Base-by-base conservation (phyloP, 257 asterid genomes). In the Fraxinus quadrangulata region DNA sequence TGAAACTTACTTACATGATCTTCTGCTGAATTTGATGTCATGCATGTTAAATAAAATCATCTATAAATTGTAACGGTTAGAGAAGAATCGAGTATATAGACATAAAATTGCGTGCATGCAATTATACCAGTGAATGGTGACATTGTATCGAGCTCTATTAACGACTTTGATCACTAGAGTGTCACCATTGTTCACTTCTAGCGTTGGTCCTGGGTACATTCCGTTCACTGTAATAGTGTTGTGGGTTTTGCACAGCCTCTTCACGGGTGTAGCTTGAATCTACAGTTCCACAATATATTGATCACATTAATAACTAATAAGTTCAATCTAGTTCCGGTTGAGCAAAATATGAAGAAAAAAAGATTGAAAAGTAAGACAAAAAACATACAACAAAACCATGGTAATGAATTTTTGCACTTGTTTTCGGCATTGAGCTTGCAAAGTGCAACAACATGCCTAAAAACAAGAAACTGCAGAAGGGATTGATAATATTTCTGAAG, bases 101-200 rank as follows among this genome's bases (percentile, higher is more conserved):
- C 47, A 40, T 2, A 40, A 40, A 40, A 40, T 11, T 40, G 14
- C 14, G 11, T 40, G 14, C 14, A 10, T 10, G 47, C 47, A 9
- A 40, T 40, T 11, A 11, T 40, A 40, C 91, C 91, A 87, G 78
- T 87, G 91, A 75, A 87, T 81, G 37, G 91, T 87, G 81, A 85
- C 73, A 61, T 87, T 87, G 79, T 87, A 87, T 36, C 39, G 84
- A 75, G 91, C 91, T 79, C 45, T 83, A 65, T 87, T 87, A 19
- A 81, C 67, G 63, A 87, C 91, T 49, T 83, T 80, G 75, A 87
- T 63, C 56, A 72, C 88, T 39, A 87, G 77, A 13, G 86, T 80
- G 78, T 87, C 91, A 33, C 89, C 91, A 63, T 85, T 79, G 56
- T 82, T 85, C 68, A 85, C 89, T 80, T 82, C 89, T 78, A 87